Percentiles rank a stretch among this genome's conserved stretches.
phyloP scores from a whole-genome alignment of 306 rosid genomes.

The Medicago arabica region DNA sequence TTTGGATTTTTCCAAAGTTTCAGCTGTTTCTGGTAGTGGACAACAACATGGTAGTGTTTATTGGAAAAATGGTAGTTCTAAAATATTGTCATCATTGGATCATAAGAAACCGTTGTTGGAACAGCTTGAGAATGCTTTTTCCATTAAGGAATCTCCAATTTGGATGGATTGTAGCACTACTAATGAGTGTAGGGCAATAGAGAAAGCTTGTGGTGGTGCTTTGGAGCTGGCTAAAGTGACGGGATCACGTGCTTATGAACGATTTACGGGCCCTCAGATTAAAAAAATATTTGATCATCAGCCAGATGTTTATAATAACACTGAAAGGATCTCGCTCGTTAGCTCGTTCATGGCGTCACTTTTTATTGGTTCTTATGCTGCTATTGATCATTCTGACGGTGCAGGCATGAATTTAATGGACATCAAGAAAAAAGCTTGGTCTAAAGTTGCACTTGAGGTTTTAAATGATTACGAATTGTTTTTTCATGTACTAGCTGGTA shows the following conservation, averaged over 20 bases:
- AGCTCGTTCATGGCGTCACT: constrained; percentile 95
- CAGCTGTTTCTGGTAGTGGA: constrained; percentile 92
- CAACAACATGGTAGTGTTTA: constrained; percentile 98
- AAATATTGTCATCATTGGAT: constrained; percentile 70
- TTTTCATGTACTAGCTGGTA: neutral
- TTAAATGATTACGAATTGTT: constrained; percentile 11
- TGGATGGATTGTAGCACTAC: constrained; percentile 99
- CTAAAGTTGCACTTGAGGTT: constrained; percentile 76
- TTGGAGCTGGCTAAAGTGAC: constrained; percentile 76
- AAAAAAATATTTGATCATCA: constrained; percentile 73
- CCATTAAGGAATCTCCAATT: constrained; percentile 72
- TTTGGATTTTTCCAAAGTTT: constrained; percentile 67
- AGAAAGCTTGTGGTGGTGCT: constrained; percentile 93
- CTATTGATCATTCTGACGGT: constrained; percentile 90
- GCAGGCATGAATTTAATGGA: constrained; percentile 99
- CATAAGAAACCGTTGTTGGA: constrained; percentile 57
- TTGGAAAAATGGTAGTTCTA: constrained; percentile 82
- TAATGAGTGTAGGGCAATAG: constrained; percentile 74
- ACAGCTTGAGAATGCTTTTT: constrained; percentile 73
- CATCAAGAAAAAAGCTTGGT: constrained; percentile 73
- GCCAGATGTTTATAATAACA: constrained; percentile 63
- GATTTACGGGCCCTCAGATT: constrained; percentile 92
- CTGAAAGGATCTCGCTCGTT: constrained; percentile 95
- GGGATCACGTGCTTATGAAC: constrained; percentile 84
- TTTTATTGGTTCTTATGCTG: constrained; percentile 74